Conservation (phyloP, 2,329 filamentous ascomycete species). For the Venturia oleaginea region DNA sequence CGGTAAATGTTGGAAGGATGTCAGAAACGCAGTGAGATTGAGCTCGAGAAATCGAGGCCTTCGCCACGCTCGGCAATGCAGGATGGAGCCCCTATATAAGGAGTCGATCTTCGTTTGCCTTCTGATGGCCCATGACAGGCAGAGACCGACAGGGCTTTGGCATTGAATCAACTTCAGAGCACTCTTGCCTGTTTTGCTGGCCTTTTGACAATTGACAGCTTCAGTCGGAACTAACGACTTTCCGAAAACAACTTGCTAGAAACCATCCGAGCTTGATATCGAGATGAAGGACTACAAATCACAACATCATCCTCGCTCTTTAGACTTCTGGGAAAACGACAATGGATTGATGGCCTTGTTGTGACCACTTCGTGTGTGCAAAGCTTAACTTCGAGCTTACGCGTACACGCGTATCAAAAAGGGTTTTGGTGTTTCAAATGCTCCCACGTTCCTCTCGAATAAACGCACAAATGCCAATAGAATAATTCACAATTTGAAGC, state of each 20-base stretch:
- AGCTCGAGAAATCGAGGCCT: neutral
- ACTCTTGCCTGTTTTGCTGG: neutral
- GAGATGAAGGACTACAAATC: neutral
- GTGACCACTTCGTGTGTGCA: neutral
- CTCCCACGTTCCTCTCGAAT: neutral
- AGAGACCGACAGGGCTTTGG: neutral
- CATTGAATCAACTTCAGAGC: neutral
- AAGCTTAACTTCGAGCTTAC: neutral
- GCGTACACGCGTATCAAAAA: neutral
- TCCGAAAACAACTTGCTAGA: no score
- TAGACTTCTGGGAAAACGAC: neutral
- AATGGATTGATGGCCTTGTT: neutral
- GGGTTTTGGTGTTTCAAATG: neutral
- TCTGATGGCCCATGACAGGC: neutral
- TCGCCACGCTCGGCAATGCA: neutral
- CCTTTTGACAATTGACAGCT: neutral
- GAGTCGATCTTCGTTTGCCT: neutral
- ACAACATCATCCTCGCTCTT: neutral
- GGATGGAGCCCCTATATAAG: no score
- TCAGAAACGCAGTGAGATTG: neutral
- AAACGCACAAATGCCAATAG: neutral
- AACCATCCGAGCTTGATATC: neutral
- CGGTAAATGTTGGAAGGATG: neutral
- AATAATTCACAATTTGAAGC: neutral
- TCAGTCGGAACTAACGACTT: no score